Evolutionary conservation across 306 rosid genomes (phyloP), one percentile per base, ranked within the genome.

Genomic region (Purshia tridentata): DNA sequence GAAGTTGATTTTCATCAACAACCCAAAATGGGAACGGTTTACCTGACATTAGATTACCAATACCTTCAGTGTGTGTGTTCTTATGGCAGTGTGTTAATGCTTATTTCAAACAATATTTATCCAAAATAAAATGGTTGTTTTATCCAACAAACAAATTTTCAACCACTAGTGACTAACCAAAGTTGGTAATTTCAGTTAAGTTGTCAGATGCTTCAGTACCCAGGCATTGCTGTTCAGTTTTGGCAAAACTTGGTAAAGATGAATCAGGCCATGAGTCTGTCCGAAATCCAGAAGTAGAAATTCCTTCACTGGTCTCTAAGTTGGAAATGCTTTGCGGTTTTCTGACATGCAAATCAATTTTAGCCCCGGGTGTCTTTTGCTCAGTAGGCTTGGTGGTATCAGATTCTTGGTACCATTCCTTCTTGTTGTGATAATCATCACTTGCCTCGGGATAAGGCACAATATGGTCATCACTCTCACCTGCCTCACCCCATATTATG

Each of bases 401-500:
- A 73, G 85, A 78, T 69, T 81, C 89, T 61, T 78, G 87, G 72
- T 82, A 81, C 84, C 83, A 76, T 81, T 84, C 89, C 84, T 81
- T 84, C 80, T 86, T 89, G 67, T 81, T 81, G 66, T 57, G 62
- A 72, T 69, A 83, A 77, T 85, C 87, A 65, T 88, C 90, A 76
- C 84, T 79, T 80, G 78, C 88, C 82, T 83, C 88, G 0, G 84
- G 83, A 77, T 84, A 90, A 62, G 96, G 99, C 83, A 91, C 96
- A 83, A 91, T 90, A 82, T 94, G 97, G 76, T 91, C 99, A 84
- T 86, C 92, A 70, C 74, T 85, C 77, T 86, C 96, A 59, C 75
- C 81, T 64, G 81, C 84, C 85, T 91, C 97, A 77, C 82, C 95
- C 96, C 97, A 91, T 91, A 94, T 80, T 88, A 94, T 91, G 83